A percentile compares a stretch with the other conserved stretches of the same genome.
Evolutionary conservation across 2,329 filamentous ascomycete genomes (phyloP).

Genomic region (Microsporum ferrugineum): DNA sequence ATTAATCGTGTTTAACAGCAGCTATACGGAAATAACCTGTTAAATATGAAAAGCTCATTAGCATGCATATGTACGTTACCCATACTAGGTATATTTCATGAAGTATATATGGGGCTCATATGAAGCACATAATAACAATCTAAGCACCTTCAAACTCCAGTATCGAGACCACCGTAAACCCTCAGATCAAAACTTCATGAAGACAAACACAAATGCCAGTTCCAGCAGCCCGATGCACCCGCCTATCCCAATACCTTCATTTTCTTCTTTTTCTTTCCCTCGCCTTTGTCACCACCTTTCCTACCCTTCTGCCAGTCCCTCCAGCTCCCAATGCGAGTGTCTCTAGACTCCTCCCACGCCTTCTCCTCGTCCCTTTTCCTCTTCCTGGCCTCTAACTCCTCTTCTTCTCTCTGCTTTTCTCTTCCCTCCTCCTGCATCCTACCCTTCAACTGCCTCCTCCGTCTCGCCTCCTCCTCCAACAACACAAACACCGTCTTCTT

Average conservation of each 20-base stretch:
- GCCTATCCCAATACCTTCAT: constrained; percentile 36
- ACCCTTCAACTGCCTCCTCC: constrained; percentile 75
- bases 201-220: neutral
- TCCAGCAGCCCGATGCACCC: neutral
- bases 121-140: neutral
- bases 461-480: constrained; percentile 80
- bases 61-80: neutral
- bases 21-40: neutral
- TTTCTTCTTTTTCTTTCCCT: constrained; percentile 53
- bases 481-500: constrained; percentile 83
- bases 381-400: constrained; percentile 69
- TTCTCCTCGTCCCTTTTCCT: constrained; percentile 84
- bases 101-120: neutral
- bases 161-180: neutral
- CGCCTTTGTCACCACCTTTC: constrained; percentile 36
- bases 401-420: constrained; percentile 73
- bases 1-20: neutral
- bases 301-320: constrained; percentile 69
- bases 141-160: neutral
- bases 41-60: neutral
- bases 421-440: constrained; percentile 95
- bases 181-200: neutral
- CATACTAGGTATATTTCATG: neutral
- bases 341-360: constrained; percentile 87
- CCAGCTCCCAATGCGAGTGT: constrained; percentile 89